These are phyloP conservation scores for Miscanthus sacchariflorus DNA, from an alignment of 202 grass and related monocot species.

Conservation along the genomic window DNA sequence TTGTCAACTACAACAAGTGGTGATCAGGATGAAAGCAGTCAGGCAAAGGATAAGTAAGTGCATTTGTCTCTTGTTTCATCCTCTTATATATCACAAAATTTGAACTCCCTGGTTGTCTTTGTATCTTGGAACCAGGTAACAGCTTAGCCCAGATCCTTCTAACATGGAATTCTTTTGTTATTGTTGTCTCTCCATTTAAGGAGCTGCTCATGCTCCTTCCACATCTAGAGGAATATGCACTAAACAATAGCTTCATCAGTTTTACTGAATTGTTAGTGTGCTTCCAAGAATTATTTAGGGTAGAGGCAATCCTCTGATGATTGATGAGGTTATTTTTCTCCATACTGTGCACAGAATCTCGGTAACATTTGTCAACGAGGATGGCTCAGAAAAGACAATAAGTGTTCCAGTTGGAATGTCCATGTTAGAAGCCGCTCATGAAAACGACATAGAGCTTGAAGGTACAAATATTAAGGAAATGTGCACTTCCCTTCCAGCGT, in stretches of 20 bases:
- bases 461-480: constrained; percentile 49
- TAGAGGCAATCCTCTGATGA: constrained; percentile 20
- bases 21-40: constrained; percentile 41
- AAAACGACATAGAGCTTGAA: constrained; percentile 99
- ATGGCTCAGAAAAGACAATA: constrained; percentile 74
- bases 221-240: constrained; percentile 7
- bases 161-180: neutral
- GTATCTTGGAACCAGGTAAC: neutral
- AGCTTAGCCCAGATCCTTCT: constrained; percentile 12
- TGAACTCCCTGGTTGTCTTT: neutral
- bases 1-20: constrained; percentile 64
- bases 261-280: constrained; percentile 12
- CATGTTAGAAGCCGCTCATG: constrained; percentile 93
- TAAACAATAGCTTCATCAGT: constrained; percentile 29
- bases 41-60: constrained; percentile 71
- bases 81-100: neutral
- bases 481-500: neutral
- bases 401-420: constrained; percentile 94
- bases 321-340: constrained; percentile 8
- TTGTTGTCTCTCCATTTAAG: neutral
- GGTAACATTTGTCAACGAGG: constrained; percentile 86
- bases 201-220: neutral
- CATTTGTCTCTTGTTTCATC: constrained; percentile 4
- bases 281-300: constrained; percentile 38
- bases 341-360: constrained; percentile 67